Evolutionary conservation across 495 filamentous ascomycete genomes (phyloP).

Genomic region (Penicillium cosmopolitanum): DNA sequence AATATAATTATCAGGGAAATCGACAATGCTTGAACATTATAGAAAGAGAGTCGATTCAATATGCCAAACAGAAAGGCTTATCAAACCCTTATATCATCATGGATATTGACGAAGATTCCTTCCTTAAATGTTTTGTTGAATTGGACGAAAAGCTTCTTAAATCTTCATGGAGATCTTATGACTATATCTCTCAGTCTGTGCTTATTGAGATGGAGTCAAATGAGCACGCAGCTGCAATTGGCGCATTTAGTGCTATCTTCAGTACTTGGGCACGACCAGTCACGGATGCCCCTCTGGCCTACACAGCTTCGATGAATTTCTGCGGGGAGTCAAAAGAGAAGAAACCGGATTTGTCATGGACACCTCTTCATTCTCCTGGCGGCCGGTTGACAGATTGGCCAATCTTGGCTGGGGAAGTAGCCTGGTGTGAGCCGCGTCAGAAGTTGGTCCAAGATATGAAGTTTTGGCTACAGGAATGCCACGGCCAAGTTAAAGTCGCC

Average conservation of each 20-base stretch:
- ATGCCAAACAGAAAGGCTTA: not conserved
- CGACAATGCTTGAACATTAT: not conserved
- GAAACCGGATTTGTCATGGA: not conserved
- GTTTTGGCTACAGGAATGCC: not conserved
- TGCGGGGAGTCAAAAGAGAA: not conserved
- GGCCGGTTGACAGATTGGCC: not conserved
- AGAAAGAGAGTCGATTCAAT: not conserved
- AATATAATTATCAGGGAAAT: not conserved
- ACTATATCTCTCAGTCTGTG: not conserved
- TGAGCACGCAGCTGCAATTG: not conserved
- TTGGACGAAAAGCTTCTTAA: not conserved
- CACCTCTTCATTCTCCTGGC: not conserved
- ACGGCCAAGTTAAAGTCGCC: not conserved
- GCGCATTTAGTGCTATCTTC: not conserved
- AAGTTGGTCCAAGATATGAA: not conserved
- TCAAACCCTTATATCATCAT: not conserved
- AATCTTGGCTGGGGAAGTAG: not conserved
- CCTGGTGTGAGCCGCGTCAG: not conserved
- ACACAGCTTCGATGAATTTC: not conserved
- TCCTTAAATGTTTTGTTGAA: not conserved
- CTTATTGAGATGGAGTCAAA: not conserved
- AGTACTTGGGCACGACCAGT: not conserved
- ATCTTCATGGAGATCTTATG: not conserved
- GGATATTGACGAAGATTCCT: not conserved
- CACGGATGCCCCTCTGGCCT: not conserved